A percentile compares a stretch with the other conserved stretches of the same genome.
Conservation (phyloP, 768 basidiomycete species). For the Psilocybe cyanescens region DNA sequence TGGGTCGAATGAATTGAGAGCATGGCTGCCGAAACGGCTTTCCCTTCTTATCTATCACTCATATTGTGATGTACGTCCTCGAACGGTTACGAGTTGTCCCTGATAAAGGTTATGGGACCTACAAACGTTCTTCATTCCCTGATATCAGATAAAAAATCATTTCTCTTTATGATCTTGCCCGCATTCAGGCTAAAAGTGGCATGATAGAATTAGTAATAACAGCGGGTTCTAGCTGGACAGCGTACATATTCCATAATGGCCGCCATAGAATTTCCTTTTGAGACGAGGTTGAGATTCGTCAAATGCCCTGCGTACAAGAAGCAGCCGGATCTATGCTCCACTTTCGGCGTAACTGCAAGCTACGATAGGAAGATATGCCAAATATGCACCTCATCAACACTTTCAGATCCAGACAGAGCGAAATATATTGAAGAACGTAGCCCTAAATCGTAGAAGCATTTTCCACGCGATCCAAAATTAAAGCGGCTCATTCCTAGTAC, state of each 20-base stretch:
- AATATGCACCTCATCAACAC: background rate
- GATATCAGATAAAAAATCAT: background rate
- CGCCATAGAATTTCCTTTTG: background rate
- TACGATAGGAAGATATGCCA: background rate
- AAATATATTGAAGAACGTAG: no score
- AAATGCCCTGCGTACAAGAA: background rate
- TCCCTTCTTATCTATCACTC: conserved; percentile 16
- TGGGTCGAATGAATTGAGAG: conserved; percentile 15
- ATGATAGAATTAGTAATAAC: background rate
- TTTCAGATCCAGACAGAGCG: no score
- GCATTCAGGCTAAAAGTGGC: background rate
- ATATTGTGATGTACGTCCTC: conserved; percentile 1
- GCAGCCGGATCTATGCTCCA: background rate
- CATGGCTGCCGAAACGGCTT: conserved; percentile 12
- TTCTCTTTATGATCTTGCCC: background rate
- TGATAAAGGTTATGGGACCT: conserved; percentile 9
- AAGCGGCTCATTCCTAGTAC: background rate
- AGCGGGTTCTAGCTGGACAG: background rate
- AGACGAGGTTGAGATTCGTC: background rate
- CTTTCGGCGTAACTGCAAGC: background rate
- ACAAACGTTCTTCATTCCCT: background rate
- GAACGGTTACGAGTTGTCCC: background rate
- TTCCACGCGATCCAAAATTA: background rate
- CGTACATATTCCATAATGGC: background rate
- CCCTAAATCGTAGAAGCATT: background rate